Base-by-base conservation (phyloP, 1,139 yeast species). In the Yamadazyma spencermartinsiae region DNA sequence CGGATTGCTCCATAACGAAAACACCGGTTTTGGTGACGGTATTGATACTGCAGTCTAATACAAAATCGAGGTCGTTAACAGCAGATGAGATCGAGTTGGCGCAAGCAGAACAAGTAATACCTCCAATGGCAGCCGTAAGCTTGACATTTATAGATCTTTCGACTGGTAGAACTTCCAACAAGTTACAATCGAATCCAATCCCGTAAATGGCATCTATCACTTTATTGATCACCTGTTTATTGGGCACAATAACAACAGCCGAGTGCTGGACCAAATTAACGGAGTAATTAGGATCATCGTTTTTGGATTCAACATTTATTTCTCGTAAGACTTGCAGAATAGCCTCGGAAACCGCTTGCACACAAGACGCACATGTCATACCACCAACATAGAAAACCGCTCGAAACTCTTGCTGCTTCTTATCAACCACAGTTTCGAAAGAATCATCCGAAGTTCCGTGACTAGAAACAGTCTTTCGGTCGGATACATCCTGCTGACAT, bases 91-190 rank as follows among this genome's bases (percentile, higher is more conserved):
- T 78, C 0, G 88, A 65, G 35, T 69, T 69, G 1, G 80, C 79
- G 56, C 94, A 85, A 0, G 88, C 79, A 4, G 86, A 80, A 61
- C 92, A 85, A 0, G 89, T 79, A 60, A 85, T 83, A 4, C 92
- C 92, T 3, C 83, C 86, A 36, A 85, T 76, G 0, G 79, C 61
- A 2, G 87, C 88, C 7, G 70, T 65, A 6, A 82, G 74, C 49
- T 72, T 75, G 45, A 69, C 73, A 42, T 68, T 71, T 9, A 64
- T 55, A 2, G 76, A 62, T 32, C 75, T 63, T 28, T 69, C 71
- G 3, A 81, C 72, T 0, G 88, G 89, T 20, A 80, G 54, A 3
- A 83, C 65, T 47, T 83, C 89, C 3, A 79, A 55, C 14, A 84
- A 60, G 17, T 69, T 72, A 38, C 83, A 76, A 10, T 73, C 75